These are phyloP conservation scores for Symbiodinium natans DNA, from an alignment of 73 alveolate species.

Conservation along the genomic window DNA sequence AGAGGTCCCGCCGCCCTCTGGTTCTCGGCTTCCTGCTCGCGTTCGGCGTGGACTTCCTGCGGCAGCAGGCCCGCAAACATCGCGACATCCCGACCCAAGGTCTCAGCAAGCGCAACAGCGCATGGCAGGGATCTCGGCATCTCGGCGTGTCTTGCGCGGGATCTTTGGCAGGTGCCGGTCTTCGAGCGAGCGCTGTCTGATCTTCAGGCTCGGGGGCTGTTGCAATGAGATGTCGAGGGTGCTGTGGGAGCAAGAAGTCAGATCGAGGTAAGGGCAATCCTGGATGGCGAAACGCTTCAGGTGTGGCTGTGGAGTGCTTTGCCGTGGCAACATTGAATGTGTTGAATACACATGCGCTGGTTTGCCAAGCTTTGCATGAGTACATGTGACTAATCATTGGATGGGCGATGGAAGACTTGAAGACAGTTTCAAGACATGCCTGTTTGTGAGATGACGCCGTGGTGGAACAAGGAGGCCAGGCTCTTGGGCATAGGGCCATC, in stretches of 20 bases:
- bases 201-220: slow-evolving; percentile 4
- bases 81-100: too few relatives aligned
- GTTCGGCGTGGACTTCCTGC: slow-evolving; percentile 56
- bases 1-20: slow-evolving; percentile 30
- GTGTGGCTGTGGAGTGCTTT: too few relatives aligned
- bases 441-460: background rate
- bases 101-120: too few relatives aligned
- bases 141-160: background rate
- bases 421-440: too few relatives aligned
- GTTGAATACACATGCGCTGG: background rate
- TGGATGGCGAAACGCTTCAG: slow-evolving; percentile 18
- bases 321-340: background rate
- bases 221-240: too few relatives aligned
- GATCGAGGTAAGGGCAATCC: slow-evolving; percentile 29
- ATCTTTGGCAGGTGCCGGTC: slow-evolving; percentile 2
- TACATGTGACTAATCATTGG: too few relatives aligned
- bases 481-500: background rate
- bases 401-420: too few relatives aligned
- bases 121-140: background rate
- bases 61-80: slow-evolving; percentile 71
- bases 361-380: background rate
- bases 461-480: background rate
- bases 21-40: slow-evolving; percentile 38
- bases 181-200: background rate
- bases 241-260: too few relatives aligned